These are phyloP conservation scores for Conticribra weissflogii DNA, from an alignment of 108 stramenopile species.

Conservation along the genomic window DNA sequence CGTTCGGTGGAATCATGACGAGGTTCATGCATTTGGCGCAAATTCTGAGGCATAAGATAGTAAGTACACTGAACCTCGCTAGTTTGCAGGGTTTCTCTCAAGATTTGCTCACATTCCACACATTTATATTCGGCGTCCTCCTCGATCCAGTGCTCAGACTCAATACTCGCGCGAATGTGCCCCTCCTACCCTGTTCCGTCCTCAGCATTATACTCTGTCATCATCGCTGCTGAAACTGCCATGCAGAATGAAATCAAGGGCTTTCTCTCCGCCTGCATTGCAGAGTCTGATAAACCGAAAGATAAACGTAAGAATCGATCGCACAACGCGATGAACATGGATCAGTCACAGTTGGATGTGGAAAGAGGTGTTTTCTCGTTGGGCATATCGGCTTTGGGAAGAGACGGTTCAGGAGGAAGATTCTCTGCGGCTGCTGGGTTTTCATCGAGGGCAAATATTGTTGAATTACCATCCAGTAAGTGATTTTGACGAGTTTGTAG, in stretches of 20 bases:
- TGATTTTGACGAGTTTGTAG: neutral
- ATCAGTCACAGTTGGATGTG: constrained; percentile 43
- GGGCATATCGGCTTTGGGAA: constrained; percentile 46
- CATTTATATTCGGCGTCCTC: too few relatives aligned
- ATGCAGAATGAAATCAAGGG: constrained; percentile 83
- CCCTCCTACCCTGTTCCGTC: constrained; percentile 52
- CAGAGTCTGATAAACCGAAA: constrained; percentile 51
- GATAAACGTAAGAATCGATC: constrained; percentile 35
- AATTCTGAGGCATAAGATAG: constrained; percentile 83
- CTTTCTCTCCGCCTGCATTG: constrained; percentile 77
- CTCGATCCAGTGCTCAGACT: constrained; percentile 34
- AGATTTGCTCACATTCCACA: too few relatives aligned
- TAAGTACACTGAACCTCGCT: constrained; percentile 45
- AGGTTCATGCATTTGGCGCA: constrained; percentile 83
- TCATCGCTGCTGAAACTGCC: constrained; percentile 57
- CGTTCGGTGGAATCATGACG: constrained; percentile 82
- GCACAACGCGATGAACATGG: constrained; percentile 41
- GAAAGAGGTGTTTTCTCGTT: constrained; percentile 75
- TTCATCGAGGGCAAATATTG: constrained; percentile 54
- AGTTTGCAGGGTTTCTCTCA: too few relatives aligned
- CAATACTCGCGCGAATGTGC: constrained; percentile 34
- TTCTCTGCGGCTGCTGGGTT: constrained; percentile 19
- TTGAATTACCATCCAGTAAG: constrained; percentile 34
- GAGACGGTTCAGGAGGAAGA: constrained; percentile 7
- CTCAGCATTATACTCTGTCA: constrained; percentile 59